These are phyloP conservation scores for Gaeumannomyces sp. DNA, from an alignment of 2,329 filamentous ascomycete genomes.

Conservation along the genomic window DNA sequence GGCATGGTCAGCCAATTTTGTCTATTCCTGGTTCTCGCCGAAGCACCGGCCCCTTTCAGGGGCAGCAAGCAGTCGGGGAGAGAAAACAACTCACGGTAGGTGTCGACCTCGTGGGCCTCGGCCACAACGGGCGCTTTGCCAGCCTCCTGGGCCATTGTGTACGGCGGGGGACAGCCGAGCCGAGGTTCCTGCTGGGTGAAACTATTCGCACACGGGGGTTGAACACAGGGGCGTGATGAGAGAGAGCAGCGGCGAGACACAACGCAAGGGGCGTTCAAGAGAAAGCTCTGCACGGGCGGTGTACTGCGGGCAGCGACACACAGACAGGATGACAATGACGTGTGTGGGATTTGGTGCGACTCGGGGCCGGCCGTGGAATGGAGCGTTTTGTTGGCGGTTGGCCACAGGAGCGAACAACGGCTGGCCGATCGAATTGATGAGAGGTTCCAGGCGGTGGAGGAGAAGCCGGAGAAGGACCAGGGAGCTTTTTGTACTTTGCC, in stretches of 20 bases:
- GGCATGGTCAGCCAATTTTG: conserved; percentile 3
- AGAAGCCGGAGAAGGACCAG: not conserved
- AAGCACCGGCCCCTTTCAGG: not conserved
- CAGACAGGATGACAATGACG: not conserved
- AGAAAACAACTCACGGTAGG: conserved; percentile 50
- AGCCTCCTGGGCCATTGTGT: conserved; percentile 19
- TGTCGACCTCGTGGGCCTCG: conserved; percentile 73
- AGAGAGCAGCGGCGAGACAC: not conserved
- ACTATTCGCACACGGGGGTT: not conserved
- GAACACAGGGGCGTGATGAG: not conserved
- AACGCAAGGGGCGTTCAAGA: not conserved
- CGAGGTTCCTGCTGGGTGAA: not conserved
- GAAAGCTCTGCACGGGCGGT: not conserved
- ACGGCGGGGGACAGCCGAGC: too few relatives aligned
- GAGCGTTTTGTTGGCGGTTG: not conserved
- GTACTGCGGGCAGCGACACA: not conserved
- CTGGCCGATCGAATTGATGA: not conserved
- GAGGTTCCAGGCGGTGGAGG: not conserved
- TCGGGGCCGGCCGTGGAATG: not conserved
- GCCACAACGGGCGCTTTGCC: conserved; percentile 55
- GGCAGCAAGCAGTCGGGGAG: not conserved
- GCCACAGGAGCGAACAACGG: not conserved
- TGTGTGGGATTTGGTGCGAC: not conserved
- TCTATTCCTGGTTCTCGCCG: not conserved
- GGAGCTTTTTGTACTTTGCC: not conserved